phyloP scores from a whole-genome alignment of 2,329 filamentous ascomycete genomes.

The Trichoderma citrinoviride region DNA sequence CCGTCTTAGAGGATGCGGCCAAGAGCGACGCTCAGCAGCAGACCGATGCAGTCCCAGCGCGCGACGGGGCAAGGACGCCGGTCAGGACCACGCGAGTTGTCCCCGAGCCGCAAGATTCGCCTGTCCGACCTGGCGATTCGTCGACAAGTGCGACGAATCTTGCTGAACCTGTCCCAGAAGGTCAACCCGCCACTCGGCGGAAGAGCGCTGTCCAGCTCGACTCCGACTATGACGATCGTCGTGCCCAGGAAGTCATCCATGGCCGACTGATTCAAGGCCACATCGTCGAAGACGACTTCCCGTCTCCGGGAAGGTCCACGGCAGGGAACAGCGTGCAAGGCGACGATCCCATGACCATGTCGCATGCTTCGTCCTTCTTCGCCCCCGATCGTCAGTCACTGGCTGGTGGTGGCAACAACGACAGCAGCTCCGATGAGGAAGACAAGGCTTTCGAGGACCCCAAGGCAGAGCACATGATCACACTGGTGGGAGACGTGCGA shows the following conservation, averaged over 20 bases:
- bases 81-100: slow-evolving; percentile 34
- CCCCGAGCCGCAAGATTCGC: slow-evolving; percentile 46
- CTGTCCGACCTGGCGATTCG: slow-evolving; percentile 35
- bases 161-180: slow-evolving; percentile 17
- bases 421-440: slow-evolving; percentile 84
- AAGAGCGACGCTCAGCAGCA: slow-evolving; percentile 25
- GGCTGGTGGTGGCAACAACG: slow-evolving; percentile 80
- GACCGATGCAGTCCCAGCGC: slow-evolving; percentile 24
- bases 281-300: slow-evolving; percentile 90
- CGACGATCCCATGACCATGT: slow-evolving; percentile 80
- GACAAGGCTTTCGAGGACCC: slow-evolving; percentile 82
- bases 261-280: slow-evolving; percentile 90
- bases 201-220: slow-evolving; percentile 36
- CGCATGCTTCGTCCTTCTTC: slow-evolving; percentile 77
- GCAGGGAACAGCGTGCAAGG: slow-evolving; percentile 63
- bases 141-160: slow-evolving; percentile 10
- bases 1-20: slow-evolving; percentile 39
- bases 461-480: slow-evolving; percentile 89
- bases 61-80: slow-evolving; percentile 25
- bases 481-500: slow-evolving; percentile 91
- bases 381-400: slow-evolving; percentile 65
- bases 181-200: slow-evolving; percentile 24
- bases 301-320: slow-evolving; percentile 70
- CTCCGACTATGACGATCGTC: slow-evolving; percentile 69
- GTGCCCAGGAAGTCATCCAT: slow-evolving; percentile 85